phyloP scores from a whole-genome alignment of 345 rosid genomes.

The Gossypium turneri region DNA sequence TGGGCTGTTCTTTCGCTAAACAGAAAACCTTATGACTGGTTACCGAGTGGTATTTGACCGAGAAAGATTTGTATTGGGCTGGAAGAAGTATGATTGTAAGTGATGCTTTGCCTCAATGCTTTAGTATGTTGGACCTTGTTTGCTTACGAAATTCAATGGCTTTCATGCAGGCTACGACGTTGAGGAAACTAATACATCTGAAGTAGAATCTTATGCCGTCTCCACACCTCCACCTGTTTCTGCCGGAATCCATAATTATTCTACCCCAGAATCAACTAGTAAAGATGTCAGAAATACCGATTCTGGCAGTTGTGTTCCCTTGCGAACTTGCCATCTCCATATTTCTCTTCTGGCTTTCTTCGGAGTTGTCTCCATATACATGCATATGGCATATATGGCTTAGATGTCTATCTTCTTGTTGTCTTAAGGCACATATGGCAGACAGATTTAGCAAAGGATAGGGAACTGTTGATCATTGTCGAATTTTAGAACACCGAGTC shows the following conservation, averaged over 20 bases:
- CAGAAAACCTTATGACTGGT: constrained; percentile 93
- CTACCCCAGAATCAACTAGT: constrained; percentile 31
- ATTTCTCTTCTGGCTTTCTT: constrained; percentile 10
- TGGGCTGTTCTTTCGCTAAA: constrained; percentile 2
- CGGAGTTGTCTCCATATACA: constrained; percentile 10
- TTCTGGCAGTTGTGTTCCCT: constrained; percentile 34
- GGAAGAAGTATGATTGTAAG: constrained; percentile 82
- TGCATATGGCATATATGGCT: neutral
- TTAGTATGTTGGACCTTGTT: neutral
- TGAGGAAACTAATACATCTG: constrained; percentile 33
- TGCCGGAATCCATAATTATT: constrained; percentile 43
- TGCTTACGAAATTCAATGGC: neutral
- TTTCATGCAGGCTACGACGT: constrained; percentile 55
- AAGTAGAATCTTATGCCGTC: constrained; percentile 35
- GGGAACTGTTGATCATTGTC: neutral
- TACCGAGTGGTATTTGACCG: constrained; percentile 72
- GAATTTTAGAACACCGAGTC: neutral
- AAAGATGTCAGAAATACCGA: constrained; percentile 21
- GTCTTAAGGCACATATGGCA: too few relatives aligned
- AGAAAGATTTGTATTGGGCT: constrained; percentile 64
- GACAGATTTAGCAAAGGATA: neutral
- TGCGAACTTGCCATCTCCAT: constrained; percentile 11
- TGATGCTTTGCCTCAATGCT: constrained; percentile 7
- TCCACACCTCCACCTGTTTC: constrained; percentile 60
- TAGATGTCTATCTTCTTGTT: neutral